Conservation (phyloP, 116 monocot species). For the Trichopus zeylanicus region DNA sequence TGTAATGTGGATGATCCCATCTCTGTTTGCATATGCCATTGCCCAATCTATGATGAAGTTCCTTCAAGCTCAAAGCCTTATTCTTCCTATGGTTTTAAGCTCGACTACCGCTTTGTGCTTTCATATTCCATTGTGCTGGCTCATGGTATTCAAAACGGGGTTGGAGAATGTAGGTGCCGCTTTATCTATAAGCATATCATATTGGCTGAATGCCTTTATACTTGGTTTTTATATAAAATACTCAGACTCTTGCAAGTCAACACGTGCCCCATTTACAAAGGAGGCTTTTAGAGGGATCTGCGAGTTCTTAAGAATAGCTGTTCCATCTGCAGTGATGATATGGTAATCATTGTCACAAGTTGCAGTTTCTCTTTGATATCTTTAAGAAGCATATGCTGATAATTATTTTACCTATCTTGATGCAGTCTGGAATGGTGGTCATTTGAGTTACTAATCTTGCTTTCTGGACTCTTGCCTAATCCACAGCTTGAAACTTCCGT, state of each 20-base stretch:
- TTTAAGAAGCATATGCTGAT: too few relatives aligned
- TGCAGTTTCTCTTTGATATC: not conserved
- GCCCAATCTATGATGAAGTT: constrained; percentile 37
- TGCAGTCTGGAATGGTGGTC: constrained; percentile 69
- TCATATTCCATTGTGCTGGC: constrained; percentile 45
- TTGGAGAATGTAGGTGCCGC: constrained; percentile 30
- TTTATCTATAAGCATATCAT: constrained; percentile 35
- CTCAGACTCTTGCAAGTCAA: constrained; percentile 43
- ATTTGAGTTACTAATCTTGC: constrained; percentile 52
- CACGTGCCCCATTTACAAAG: constrained; percentile 36
- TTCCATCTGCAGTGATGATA: constrained; percentile 80
- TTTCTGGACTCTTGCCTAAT: constrained; percentile 66
- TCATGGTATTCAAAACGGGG: constrained; percentile 29
- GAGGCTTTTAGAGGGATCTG: constrained; percentile 37
- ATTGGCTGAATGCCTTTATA: constrained; percentile 53
- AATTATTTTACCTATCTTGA: not conserved
- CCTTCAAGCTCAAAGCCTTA: constrained; percentile 43
- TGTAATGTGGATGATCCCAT: constrained; percentile 33
- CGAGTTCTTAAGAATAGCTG: constrained; percentile 45
- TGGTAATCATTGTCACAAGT: constrained; percentile 36
- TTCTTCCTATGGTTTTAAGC: constrained; percentile 33
- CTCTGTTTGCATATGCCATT: constrained; percentile 31
- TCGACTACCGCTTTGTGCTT: constrained; percentile 18
- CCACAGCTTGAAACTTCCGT: constrained; percentile 67
- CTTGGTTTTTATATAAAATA: constrained; percentile 51